Percentiles rank a stretch among this genome's conserved stretches.
Conservation (phyloP, 1,284 basidiomycete species). For the Tranzscheliella williamsii region DNA sequence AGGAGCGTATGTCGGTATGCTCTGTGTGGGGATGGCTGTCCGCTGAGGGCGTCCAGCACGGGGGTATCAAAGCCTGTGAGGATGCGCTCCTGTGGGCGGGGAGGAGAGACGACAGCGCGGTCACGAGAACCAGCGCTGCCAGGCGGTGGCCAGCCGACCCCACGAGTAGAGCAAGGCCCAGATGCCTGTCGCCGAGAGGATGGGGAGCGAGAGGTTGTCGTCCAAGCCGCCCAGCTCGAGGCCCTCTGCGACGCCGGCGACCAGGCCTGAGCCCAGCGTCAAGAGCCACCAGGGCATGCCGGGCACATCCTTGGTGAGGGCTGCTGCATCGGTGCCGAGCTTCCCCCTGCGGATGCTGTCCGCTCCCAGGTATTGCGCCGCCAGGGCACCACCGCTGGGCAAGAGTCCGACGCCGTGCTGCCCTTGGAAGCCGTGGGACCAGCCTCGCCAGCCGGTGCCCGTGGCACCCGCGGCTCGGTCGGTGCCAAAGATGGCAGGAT, state of each 20-base stretch:
- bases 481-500: constrained; percentile 50
- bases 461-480: constrained; percentile 18
- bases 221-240: constrained; percentile 81
- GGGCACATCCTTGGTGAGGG: constrained; percentile 26
- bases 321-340: constrained; percentile 18
- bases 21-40: no score
- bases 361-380: constrained; percentile 22
- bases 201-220: constrained; percentile 90
- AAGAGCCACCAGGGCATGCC: constrained; percentile 52
- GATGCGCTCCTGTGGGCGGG: no score
- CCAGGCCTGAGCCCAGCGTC: constrained; percentile 49
- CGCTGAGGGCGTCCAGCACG: no score
- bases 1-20: no score
- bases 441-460: constrained; percentile 46
- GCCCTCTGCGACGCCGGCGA: constrained; percentile 61
- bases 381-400: constrained; percentile 12
- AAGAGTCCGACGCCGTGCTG: constrained; percentile 20
- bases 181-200: constrained; percentile 81
- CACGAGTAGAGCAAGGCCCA: constrained; percentile 63
- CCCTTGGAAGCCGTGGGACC: constrained; percentile 26
- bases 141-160: constrained; percentile 30
- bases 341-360: constrained; percentile 26
- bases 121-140: constrained; percentile 26
- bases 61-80: no score
- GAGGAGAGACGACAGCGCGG: no score